Percentiles rank a stretch among this genome's conserved stretches.
Conservation (phyloP, 1,139 yeast genomes). For the Schizosaccharomyces versatilis region DNA sequence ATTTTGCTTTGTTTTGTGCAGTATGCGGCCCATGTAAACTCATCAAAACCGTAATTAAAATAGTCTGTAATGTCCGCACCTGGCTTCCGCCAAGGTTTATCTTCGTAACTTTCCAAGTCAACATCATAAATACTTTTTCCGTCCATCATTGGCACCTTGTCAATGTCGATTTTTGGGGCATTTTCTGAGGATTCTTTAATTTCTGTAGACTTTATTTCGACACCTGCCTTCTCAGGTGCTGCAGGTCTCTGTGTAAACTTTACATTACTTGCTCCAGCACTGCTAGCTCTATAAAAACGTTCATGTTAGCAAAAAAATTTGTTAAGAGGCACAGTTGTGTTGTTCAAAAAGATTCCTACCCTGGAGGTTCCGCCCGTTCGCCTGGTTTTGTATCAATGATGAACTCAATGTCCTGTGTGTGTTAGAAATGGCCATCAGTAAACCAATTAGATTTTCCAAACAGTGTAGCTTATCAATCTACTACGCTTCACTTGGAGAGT, state of each 20-base stretch:
- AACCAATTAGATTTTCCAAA: slow-evolving; percentile 19
- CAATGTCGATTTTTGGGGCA: slow-evolving; percentile 39
- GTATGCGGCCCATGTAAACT: slow-evolving; percentile 85
- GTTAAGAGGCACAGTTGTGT: background rate
- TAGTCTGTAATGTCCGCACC: slow-evolving; percentile 73
- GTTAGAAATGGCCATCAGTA: background rate
- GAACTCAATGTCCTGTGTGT: slow-evolving; percentile 34
- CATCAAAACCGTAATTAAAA: slow-evolving; percentile 91
- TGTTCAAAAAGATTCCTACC: slow-evolving; percentile 16
- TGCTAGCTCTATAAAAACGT: slow-evolving; percentile 4
- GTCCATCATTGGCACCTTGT: slow-evolving; percentile 55
- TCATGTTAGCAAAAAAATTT: slow-evolving; percentile 1
- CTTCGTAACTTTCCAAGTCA: slow-evolving; percentile 63
- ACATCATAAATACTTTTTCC: slow-evolving; percentile 70
- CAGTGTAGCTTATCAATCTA: background rate
- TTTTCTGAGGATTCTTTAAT: background rate
- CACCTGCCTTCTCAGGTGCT: slow-evolving; percentile 3
- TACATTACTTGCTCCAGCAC: slow-evolving; percentile 6
- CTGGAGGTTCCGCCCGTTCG: slow-evolving; percentile 19
- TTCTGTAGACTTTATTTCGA: background rate
- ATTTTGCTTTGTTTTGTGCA: slow-evolving; percentile 69
- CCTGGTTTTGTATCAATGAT: slow-evolving; percentile 31
- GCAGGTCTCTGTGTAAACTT: slow-evolving; percentile 12
- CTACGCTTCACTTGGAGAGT: slow-evolving; percentile 12
- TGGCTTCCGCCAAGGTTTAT: slow-evolving; percentile 95